Evolutionary conservation across 805 yeast genomes (phyloP).

Genomic region (Hanseniaspora osmophila): DNA sequence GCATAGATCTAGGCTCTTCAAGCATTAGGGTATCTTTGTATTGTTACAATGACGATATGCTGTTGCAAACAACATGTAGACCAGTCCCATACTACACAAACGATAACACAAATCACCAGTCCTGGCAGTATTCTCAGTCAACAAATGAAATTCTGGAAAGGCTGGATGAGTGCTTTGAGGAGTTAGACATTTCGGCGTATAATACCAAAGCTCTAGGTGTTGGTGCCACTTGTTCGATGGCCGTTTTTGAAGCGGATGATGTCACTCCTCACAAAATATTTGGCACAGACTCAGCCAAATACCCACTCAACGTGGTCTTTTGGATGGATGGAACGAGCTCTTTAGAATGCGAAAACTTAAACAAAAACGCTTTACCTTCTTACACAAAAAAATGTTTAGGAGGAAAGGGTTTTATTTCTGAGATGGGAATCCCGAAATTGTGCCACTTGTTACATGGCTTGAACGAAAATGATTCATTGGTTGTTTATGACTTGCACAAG

Average conservation of each 20-base stretch:
- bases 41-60: constrained; percentile 9
- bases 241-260: constrained; percentile 21
- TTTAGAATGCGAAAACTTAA: constrained; percentile 22
- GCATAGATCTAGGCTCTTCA: constrained; percentile 40
- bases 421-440: constrained; percentile 45
- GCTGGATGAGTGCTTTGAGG: constrained; percentile 16
- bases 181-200: constrained; percentile 2
- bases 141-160: constrained; percentile 26
- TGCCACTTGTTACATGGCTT: constrained; percentile 23
- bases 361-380: constrained; percentile 12
- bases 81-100: constrained; percentile 15
- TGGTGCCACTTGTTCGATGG: constrained; percentile 50
- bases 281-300: constrained; percentile 1
- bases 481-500: constrained; percentile 40
- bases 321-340: constrained; percentile 47
- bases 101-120: constrained; percentile 10
- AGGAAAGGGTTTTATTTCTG: constrained; percentile 33
- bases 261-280: constrained; percentile 24
- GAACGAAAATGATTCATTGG: constrained; percentile 11
- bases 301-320: constrained; percentile 30
- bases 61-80: constrained; percentile 6
- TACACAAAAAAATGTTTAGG: constrained; percentile 22
- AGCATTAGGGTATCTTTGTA: constrained; percentile 30
- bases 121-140: constrained; percentile 27
- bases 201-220: constrained; percentile 23